Conservation (phyloP, 371 early-diverging fungal genomes). For the Chytridiales sp. region DNA sequence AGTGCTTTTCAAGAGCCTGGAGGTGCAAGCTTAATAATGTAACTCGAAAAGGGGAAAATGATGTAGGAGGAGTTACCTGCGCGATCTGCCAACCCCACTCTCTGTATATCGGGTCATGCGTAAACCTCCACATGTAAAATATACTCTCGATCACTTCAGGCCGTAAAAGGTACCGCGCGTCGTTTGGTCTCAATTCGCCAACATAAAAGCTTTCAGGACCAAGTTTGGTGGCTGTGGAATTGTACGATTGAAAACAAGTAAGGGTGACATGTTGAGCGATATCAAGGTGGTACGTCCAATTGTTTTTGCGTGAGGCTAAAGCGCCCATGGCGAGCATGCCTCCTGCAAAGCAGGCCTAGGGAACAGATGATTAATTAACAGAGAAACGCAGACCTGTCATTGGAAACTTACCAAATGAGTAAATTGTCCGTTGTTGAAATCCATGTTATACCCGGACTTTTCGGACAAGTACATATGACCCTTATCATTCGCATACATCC, state of each 20-base stretch:
- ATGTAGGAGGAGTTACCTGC: conserved; percentile 11
- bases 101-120: conserved; percentile 45
- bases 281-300: conserved; percentile 30
- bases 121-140: conserved; percentile 51
- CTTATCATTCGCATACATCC: too few relatives aligned
- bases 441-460: too few relatives aligned
- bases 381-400: conserved; percentile 30
- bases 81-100: conserved; percentile 40
- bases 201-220: conserved; percentile 51
- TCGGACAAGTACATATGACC: too few relatives aligned
- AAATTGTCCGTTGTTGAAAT: conserved; percentile 30
- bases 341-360: conserved; percentile 64
- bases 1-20: conserved; percentile 66
- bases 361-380: neutral
- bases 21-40: too few relatives aligned
- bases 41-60: neutral
- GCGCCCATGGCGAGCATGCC: conserved; percentile 70
- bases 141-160: conserved; percentile 47
- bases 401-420: conserved; percentile 10
- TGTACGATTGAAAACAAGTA: conserved; percentile 43
- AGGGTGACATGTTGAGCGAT: conserved; percentile 35
- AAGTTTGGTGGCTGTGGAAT: conserved; percentile 51
- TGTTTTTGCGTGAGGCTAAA: conserved; percentile 4
- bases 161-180: conserved; percentile 7
- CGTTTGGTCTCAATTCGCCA: conserved; percentile 9